These are phyloP conservation scores for Arabis hirsuta DNA, from an alignment of 345 rosid genomes.

Conservation along the genomic window DNA sequence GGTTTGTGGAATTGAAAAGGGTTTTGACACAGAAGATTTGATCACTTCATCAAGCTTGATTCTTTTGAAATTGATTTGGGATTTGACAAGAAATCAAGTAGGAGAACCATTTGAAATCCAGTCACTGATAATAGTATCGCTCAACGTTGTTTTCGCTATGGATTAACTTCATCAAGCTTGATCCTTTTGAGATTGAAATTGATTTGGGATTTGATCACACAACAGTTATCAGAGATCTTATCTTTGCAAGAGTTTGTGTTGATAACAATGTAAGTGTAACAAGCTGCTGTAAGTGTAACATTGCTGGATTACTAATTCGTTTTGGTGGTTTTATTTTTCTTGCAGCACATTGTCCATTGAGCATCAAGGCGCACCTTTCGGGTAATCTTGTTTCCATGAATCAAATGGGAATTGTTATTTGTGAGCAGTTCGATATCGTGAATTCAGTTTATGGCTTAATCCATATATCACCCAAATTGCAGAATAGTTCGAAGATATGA, in stretches of 20 bases:
- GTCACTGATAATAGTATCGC: not conserved
- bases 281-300: not conserved
- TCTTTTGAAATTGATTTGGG: constrained; percentile 13
- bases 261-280: constrained; percentile 1
- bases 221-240: not conserved
- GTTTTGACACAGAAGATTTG: too few relatives aligned
- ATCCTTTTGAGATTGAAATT: not conserved
- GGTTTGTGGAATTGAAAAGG: not conserved
- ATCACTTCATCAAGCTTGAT: not conserved
- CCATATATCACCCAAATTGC: too few relatives aligned
- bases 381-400: constrained; percentile 48
- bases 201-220: constrained; percentile 10
- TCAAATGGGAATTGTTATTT: too few relatives aligned
- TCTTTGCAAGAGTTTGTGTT: not conserved
- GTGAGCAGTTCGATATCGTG: too few relatives aligned
- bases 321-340: constrained; percentile 29
- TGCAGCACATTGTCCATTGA: constrained; percentile 80
- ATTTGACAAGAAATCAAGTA: not conserved
- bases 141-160: not conserved
- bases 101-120: not conserved
- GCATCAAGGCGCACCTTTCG: constrained; percentile 81
- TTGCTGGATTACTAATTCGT: constrained; percentile 20
- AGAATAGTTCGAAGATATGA: too few relatives aligned
- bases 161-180: constrained; percentile 11
- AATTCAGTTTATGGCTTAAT: too few relatives aligned